Evolutionary conservation across 805 yeast species (phyloP).

Genomic region (Zygotorulaspora chibaensis): DNA sequence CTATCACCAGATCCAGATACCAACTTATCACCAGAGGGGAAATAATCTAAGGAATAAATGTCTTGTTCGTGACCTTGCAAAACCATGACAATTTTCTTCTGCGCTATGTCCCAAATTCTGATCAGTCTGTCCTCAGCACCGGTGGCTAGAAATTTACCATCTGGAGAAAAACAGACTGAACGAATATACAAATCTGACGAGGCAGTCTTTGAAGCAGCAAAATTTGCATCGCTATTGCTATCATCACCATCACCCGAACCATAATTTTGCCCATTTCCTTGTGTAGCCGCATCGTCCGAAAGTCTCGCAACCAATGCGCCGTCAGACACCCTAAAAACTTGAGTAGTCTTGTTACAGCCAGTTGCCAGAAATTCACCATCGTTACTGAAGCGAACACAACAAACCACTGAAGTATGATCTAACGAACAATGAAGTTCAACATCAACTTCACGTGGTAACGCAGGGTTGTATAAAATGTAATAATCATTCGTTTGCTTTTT

Average conservation of each 20-base stretch:
- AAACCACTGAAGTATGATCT: slow-evolving; percentile 91
- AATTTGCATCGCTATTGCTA: slow-evolving; percentile 31
- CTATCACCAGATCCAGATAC: slow-evolving; percentile 97
- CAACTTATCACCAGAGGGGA: slow-evolving; percentile 88
- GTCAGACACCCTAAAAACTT: slow-evolving; percentile 86
- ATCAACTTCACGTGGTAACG: slow-evolving; percentile 69
- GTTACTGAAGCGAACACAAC: slow-evolving; percentile 89
- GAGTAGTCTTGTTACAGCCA: slow-evolving; percentile 94
- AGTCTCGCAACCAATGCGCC: slow-evolving; percentile 86
- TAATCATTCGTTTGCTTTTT: slow-evolving; percentile 82
- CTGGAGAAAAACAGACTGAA: slow-evolving; percentile 95
- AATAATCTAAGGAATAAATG: slow-evolving; percentile 89
- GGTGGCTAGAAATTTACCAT: slow-evolving; percentile 87
- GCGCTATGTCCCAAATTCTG: slow-evolving; percentile 91
- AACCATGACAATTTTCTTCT: slow-evolving; percentile 78
- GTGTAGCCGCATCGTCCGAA: slow-evolving; percentile 65
- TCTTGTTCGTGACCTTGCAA: slow-evolving; percentile 96
- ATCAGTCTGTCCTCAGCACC: slow-evolving; percentile 90
- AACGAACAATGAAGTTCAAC: slow-evolving; percentile 85
- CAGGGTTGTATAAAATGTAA: slow-evolving; percentile 86
- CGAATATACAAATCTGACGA: slow-evolving; percentile 81
- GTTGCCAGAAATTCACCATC: slow-evolving; percentile 94
- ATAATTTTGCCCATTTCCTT: slow-evolving; percentile 8
- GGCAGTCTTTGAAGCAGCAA: slow-evolving; percentile 54
- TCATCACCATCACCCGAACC: slow-evolving; percentile 22